Evolutionary conservation across 495 filamentous ascomycete genomes (phyloP).

Genomic region (Neurospora tetrasperma): DNA sequence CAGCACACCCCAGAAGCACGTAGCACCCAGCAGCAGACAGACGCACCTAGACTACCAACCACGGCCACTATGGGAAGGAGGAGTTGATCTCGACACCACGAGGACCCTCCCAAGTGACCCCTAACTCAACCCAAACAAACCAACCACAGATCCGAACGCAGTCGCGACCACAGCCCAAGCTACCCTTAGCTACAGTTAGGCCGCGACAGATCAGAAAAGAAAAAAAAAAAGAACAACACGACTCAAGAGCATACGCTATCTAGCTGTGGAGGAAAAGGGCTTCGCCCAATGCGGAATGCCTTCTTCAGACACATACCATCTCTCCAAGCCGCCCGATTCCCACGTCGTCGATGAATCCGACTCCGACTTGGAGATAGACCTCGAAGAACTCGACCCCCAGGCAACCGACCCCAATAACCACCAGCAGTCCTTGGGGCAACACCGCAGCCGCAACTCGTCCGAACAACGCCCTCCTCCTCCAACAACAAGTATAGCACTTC

Average conservation of each 20-base stretch:
- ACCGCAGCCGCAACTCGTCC: conserved; percentile 26
- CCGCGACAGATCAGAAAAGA: neutral
- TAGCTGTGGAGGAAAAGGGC: conserved; percentile 4
- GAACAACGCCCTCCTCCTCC: conserved; percentile 35
- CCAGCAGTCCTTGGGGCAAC: conserved; percentile 23
- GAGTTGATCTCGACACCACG: neutral
- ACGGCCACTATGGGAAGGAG: neutral
- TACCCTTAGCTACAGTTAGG: neutral
- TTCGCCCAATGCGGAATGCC: conserved; percentile 41
- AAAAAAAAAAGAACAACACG: too few species aligned
- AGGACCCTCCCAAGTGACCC: neutral
- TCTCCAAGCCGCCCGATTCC: conserved; percentile 41
- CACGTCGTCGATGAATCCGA: conserved; percentile 44
- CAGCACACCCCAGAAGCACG: neutral
- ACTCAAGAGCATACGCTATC: neutral
- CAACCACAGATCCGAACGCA: neutral
- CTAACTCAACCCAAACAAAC: neutral
- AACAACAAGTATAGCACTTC: conserved; percentile 56
- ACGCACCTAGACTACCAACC: neutral
- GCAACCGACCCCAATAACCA: conserved; percentile 11
- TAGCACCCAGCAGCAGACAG: neutral
- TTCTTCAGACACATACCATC: conserved; percentile 38
- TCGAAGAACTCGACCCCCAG: conserved; percentile 59
- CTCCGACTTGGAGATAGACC: conserved; percentile 62
- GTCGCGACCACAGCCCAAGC: neutral